Conservation (phyloP, 2,329 filamentous ascomycete species). For the Verticillium albo-atrum region DNA sequence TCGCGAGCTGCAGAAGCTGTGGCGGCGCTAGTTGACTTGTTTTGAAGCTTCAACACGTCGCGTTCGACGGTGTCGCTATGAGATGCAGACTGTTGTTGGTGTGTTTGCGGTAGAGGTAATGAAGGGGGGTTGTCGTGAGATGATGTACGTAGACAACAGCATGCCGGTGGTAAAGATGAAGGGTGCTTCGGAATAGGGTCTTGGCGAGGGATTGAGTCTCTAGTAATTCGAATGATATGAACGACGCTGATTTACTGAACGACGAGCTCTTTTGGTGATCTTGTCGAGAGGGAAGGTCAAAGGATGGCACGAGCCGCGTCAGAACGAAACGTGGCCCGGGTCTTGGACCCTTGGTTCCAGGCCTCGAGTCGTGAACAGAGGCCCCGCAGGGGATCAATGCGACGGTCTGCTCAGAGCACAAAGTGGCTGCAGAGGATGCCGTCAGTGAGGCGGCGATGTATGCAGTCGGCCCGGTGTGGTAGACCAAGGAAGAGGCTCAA, state of each 20-base stretch:
- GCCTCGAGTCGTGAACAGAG: not conserved
- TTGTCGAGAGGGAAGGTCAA: not conserved
- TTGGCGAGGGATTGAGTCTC: not conserved
- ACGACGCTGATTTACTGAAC: not conserved
- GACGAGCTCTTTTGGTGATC: not conserved
- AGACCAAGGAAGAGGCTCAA: not conserved
- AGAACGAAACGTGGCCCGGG: not conserved
- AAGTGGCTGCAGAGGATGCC: not conserved
- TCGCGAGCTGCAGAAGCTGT: not conserved
- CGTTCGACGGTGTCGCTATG: not conserved
- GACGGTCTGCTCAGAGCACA: not conserved
- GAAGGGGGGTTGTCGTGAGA: not conserved
- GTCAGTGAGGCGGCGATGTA: too few species aligned
- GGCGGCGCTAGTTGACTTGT: not conserved
- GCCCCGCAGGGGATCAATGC: not conserved
- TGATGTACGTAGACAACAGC: not conserved
- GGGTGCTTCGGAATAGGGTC: not conserved
- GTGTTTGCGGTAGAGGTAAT: not conserved
- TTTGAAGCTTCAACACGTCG: not conserved
- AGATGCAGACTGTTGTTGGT: not conserved
- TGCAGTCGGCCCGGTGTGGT: too few species aligned
- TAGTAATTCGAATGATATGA: not conserved
- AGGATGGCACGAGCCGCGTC: not conserved
- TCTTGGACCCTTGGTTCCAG: not conserved
- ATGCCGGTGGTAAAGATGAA: not conserved